Base-by-base conservation (phyloP, 306 rosid species). In the Lotus japonicus region DNA sequence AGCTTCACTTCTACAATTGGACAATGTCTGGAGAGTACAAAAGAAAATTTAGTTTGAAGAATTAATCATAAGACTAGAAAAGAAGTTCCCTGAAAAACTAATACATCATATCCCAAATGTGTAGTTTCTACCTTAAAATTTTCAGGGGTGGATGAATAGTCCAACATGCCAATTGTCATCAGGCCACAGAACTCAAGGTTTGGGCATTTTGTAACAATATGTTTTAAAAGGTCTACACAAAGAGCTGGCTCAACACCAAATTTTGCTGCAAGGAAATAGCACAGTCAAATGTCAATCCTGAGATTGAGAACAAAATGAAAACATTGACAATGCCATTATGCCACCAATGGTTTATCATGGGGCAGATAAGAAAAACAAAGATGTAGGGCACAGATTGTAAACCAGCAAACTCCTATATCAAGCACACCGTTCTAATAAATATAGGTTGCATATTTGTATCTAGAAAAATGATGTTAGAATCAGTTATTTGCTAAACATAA, bases 81-180 rank as follows among this genome's bases (percentile, higher is more conserved):
- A 44, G 62, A 76, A 39, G 67, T 55, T 11, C 46, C 1, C 5
- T 36, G 16, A 52, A 65, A 65, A 44, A 51, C 54, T 13, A 46
- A 39, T 14, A 4, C 57, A 71, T 38, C 31, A 21, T 2, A 48
- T 68, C 73, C 17, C 35, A 44, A 56, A 68, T 26, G 58, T 45
- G 15, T 56, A 39, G 55, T 28, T 0, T 8, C 71, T 43, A 94
- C 98, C 96, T 88, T 82, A 79, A 94, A 90, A 79, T 94, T 94
- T 84, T 94, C 97, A 2, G 95, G 97, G 14, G 95, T 90, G 31
- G 92, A 88, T 53, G 97, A 52, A 66, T 94, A 90, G 70, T 94
- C 98, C 18, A 75, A 79, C 98, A 94, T 94, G 51, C 98, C 98
- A 84, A 88, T 90, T 42, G 97, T 94, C 97, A 94, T 94, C 48